A percentile compares a stretch with the other conserved stretches of the same genome.
Conservation (phyloP, 2,329 filamentous ascomycete genomes). For the Hymenotorrendiella dingleyae region DNA sequence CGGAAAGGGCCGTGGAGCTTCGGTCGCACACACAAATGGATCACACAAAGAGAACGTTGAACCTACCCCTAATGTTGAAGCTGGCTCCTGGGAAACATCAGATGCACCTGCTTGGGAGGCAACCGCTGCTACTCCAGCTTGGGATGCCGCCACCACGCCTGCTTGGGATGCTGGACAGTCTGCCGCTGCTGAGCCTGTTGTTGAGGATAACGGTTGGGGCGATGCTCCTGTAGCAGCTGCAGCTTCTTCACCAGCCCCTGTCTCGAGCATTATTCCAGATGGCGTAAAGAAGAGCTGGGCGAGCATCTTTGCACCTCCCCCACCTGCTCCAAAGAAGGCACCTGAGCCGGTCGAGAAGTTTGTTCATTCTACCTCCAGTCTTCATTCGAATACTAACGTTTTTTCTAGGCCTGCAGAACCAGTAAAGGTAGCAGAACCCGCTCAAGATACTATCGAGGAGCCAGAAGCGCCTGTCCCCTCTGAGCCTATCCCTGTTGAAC, state of each 20-base stretch:
- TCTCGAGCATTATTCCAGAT: slow-evolving; percentile 34
- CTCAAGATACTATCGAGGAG: slow-evolving; percentile 40
- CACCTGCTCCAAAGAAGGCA: slow-evolving; percentile 46
- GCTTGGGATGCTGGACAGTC: slow-evolving; percentile 31
- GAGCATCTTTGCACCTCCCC: slow-evolving; percentile 63
- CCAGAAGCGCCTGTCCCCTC: slow-evolving; percentile 26
- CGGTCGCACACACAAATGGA: slow-evolving; percentile 56
- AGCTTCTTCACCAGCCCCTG: slow-evolving; percentile 34
- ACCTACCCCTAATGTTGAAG: slow-evolving; percentile 67
- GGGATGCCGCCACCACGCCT: slow-evolving; percentile 43
- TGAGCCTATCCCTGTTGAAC: slow-evolving; percentile 36
- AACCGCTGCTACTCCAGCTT: slow-evolving; percentile 42
- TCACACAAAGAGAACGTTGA: slow-evolving; percentile 51
- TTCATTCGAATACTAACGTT: slow-evolving; percentile 22
- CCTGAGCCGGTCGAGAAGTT: slow-evolving; percentile 36
- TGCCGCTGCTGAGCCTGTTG: slow-evolving; percentile 32
- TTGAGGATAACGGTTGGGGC: slow-evolving; percentile 25
- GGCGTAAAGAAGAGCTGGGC: slow-evolving; percentile 61
- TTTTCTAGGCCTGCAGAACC: slow-evolving; percentile 24
- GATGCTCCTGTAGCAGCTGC: slow-evolving; percentile 32
- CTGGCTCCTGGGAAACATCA: slow-evolving; percentile 52
- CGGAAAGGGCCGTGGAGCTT: slow-evolving; percentile 56
- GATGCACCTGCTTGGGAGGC: slow-evolving; percentile 34
- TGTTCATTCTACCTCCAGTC: slow-evolving; percentile 8
- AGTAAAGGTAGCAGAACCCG: slow-evolving; percentile 38